Percentiles rank a stretch among this genome's conserved stretches.
Conservation (phyloP, 2,329 filamentous ascomycete species). For the Monosporascus sp. region DNA sequence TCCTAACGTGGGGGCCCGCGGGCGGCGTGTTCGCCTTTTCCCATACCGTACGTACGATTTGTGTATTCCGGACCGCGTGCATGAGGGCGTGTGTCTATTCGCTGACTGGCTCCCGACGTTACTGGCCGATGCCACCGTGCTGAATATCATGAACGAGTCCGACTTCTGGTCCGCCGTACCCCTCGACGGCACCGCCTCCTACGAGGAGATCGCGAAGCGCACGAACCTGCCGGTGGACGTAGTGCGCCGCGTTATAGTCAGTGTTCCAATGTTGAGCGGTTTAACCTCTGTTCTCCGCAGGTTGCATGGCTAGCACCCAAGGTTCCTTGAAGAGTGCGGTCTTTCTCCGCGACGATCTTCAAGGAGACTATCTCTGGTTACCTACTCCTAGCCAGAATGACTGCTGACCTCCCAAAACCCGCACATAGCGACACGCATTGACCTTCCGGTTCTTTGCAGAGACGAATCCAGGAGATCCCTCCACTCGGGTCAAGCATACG, state of each 20-base stretch:
- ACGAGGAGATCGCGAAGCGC: neutral
- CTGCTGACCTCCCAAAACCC: no score
- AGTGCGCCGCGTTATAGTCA: neutral
- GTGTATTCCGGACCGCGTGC: neutral
- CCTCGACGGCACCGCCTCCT: neutral
- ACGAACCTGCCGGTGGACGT: neutral
- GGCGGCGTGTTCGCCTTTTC: neutral
- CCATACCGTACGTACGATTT: neutral
- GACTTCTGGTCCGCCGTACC: neutral
- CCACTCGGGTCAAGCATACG: neutral
- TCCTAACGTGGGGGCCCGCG: neutral
- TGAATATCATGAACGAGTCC: neutral
- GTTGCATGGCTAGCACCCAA: no score
- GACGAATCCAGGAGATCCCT: neutral
- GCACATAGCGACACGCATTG: neutral
- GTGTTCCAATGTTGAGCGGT: neutral
- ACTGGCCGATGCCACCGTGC: neutral
- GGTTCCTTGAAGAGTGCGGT: no score
- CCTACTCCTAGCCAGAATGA: no score
- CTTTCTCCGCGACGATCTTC: no score
- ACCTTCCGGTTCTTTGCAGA: neutral
- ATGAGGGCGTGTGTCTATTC: neutral
- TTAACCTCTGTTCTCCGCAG: neutral
- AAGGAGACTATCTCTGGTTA: no score
- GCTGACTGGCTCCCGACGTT: neutral